These are phyloP conservation scores for Arachnomyces sp. DNA, from an alignment of 2,329 filamentous ascomycete genomes.

Conservation along the genomic window DNA sequence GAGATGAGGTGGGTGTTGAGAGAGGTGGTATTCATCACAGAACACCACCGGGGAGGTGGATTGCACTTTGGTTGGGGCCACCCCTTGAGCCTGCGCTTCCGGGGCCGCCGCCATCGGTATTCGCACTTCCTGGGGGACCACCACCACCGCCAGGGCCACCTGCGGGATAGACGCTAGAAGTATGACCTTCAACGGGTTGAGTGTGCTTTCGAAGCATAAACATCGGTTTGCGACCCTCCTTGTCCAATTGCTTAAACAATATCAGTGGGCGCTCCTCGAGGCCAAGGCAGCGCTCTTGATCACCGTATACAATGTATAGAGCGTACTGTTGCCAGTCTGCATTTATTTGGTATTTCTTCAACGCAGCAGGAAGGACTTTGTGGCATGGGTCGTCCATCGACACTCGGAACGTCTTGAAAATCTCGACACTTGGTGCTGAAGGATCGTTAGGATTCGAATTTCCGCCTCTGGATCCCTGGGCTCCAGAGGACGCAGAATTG, in stretches of 20 bases:
- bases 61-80: conserved; percentile 15
- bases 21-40: conserved; percentile 14
- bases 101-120: conserved; percentile 7
- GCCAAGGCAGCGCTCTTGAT: conserved; percentile 87
- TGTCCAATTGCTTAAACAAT: conserved; percentile 92
- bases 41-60: conserved; percentile 26
- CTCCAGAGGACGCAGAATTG: conserved; percentile 16
- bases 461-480: conserved; percentile 18
- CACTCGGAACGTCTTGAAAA: conserved; percentile 97
- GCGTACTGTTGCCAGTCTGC: conserved; percentile 97
- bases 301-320: conserved; percentile 96
- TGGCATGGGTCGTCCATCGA: conserved; percentile 97
- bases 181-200: conserved; percentile 43
- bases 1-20: no score
- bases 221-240: conserved; percentile 97
- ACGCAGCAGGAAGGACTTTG: conserved; percentile 87
- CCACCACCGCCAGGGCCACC: conserved; percentile 13
- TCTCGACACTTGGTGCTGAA: conserved; percentile 59
- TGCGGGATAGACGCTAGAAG: conserved; percentile 17
- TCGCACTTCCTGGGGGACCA: conserved; percentile 8
- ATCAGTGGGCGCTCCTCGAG: conserved; percentile 91
- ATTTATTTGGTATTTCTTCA: conserved; percentile 98
- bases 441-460: conserved; percentile 16
- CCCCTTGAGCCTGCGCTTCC: conserved; percentile 2
- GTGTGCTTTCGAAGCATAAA: conserved; percentile 80